These are phyloP conservation scores for Euryodendron excelsum DNA, from an alignment of 148 eudicot species.

Conservation along the genomic window DNA sequence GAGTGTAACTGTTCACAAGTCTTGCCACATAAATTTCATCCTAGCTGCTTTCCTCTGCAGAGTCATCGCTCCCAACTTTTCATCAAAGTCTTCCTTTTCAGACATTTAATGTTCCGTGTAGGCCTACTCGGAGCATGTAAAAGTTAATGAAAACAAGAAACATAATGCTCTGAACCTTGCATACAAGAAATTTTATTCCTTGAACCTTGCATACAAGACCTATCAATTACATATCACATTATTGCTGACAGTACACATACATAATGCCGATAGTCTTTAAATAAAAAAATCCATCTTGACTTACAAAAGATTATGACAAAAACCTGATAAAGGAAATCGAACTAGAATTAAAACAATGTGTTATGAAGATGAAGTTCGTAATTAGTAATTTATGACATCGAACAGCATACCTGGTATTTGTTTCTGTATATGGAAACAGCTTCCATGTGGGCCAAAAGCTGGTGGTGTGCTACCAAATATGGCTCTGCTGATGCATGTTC, in stretches of 20 bases:
- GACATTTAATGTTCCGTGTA: too few relatives aligned
- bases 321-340: background rate
- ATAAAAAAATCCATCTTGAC: background rate
- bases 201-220: conserved; percentile 5
- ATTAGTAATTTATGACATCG: background rate
- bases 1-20: too few relatives aligned
- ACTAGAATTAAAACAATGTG: too few relatives aligned
- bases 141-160: too few relatives aligned
- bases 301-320: background rate
- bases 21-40: too few relatives aligned
- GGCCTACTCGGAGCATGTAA: too few relatives aligned
- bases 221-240: background rate
- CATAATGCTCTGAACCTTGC: too few relatives aligned
- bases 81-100: too few relatives aligned
- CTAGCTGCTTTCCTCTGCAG: too few relatives aligned
- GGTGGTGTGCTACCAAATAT: conserved; percentile 70
- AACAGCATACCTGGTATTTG: conserved; percentile 54
- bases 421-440: conserved; percentile 62
- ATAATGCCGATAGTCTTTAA: background rate
- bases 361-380: background rate
- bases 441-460: conserved; percentile 74
- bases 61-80: too few relatives aligned
- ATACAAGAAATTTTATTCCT: background rate
- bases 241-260: background rate
- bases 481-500: conserved; percentile 53